phyloP scores from a whole-genome alignment of 2,329 filamentous ascomycete genomes.

The Pseudocercospora eumusae region DNA sequence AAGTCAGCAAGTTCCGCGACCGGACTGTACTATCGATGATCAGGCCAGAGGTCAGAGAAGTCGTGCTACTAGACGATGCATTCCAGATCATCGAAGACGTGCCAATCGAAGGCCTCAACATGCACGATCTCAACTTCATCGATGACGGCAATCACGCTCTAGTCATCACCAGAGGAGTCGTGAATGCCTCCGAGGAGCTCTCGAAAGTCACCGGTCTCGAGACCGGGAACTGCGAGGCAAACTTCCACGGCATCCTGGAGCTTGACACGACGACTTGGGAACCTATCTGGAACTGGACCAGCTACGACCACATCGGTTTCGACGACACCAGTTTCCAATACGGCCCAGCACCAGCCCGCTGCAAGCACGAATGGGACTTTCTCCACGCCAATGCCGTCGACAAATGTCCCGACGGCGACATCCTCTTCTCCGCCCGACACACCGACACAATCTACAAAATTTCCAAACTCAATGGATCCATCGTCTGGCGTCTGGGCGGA shows the following conservation, averaged over 20 bases:
- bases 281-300: slow-evolving; percentile 40
- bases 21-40: slow-evolving; percentile 11
- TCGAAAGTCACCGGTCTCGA: slow-evolving; percentile 8
- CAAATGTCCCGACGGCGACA: slow-evolving; percentile 51
- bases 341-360: slow-evolving; percentile 7
- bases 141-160: slow-evolving; percentile 12
- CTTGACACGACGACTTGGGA: slow-evolving; percentile 39
- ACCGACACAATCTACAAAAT: slow-evolving; percentile 52
- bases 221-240: slow-evolving; percentile 6
- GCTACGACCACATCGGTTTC: slow-evolving; percentile 20
- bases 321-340: slow-evolving; percentile 18
- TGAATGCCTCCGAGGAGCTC: slow-evolving; percentile 12
- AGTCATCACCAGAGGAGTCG: slow-evolving; percentile 13
- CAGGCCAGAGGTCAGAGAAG: background rate
- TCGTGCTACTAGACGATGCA: slow-evolving; percentile 4
- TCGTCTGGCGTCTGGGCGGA: slow-evolving; percentile 52
- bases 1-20: slow-evolving; percentile 12
- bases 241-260: slow-evolving; percentile 39
- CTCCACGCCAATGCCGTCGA: slow-evolving; percentile 45
- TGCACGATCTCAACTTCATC: slow-evolving; percentile 19
- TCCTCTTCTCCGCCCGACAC: slow-evolving; percentile 55
- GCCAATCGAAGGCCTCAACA: slow-evolving; percentile 4
- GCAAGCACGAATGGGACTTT: slow-evolving; percentile 19
- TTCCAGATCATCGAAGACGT: slow-evolving; percentile 11
- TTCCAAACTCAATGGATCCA: slow-evolving; percentile 48